Evolutionary conservation across 148 eudicot genomes (phyloP).

Genomic region (Fagopyrum homotropicum): DNA sequence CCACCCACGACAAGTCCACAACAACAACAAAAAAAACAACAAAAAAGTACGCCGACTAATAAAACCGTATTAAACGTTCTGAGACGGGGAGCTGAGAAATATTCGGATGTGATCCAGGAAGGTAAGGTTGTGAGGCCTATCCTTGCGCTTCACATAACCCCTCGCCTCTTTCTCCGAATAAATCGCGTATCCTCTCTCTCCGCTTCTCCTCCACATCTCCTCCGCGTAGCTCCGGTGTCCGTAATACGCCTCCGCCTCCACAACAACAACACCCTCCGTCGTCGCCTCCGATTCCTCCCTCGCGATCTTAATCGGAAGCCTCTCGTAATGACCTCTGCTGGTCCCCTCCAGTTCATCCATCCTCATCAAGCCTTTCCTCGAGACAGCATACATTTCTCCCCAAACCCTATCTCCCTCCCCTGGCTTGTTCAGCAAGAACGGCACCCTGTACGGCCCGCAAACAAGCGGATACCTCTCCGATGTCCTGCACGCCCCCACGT

Average conservation of each 20-base stretch:
- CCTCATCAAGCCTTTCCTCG: conserved; percentile 30
- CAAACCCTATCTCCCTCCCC: conserved; percentile 43
- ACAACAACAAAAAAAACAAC: neutral
- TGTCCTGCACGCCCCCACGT: conserved; percentile 35
- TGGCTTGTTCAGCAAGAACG: conserved; percentile 56
- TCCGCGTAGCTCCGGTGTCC: conserved; percentile 50
- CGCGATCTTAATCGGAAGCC: conserved; percentile 41
- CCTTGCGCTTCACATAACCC: conserved; percentile 29
- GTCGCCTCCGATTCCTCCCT: conserved; percentile 18
- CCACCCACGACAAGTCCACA: neutral
- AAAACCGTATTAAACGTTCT: neutral
- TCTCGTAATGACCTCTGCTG: conserved; percentile 45
- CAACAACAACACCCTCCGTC: conserved; percentile 15
- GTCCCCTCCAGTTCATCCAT: conserved; percentile 65
- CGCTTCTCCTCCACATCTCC: conserved; percentile 51
- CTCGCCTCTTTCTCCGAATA: conserved; percentile 26
- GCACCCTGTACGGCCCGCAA: conserved; percentile 59
- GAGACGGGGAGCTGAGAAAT: conserved; percentile 13
- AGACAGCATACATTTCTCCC: conserved; percentile 65
- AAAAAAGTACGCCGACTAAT: neutral
- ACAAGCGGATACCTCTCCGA: conserved; percentile 43
- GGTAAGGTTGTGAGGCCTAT: conserved; percentile 28
- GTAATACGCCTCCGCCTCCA: conserved; percentile 56
- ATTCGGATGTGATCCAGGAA: conserved; percentile 33
- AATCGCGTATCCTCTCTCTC: conserved; percentile 25